Conservation (phyloP, 768 basidiomycete genomes). For the Leccinum sublutescens region DNA sequence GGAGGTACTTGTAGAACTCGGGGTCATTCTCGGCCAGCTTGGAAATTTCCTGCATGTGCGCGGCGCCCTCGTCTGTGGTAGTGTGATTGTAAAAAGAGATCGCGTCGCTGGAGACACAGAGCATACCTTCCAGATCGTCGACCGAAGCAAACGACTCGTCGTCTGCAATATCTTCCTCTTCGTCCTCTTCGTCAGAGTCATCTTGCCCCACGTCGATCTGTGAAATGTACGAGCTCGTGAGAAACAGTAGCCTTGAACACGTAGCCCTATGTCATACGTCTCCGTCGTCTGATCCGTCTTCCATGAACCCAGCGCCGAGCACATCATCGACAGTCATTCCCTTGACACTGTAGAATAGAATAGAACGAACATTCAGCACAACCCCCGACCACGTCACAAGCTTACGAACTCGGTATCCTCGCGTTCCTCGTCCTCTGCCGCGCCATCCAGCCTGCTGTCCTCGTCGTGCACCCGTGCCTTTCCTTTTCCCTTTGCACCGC, state of each 20-base stretch:
- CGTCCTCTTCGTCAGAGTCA: slow-evolving; percentile 36
- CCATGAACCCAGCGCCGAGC: slow-evolving; percentile 71
- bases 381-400: neutral
- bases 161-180: slow-evolving; percentile 43
- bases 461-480: slow-evolving; percentile 34
- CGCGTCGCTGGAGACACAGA: neutral
- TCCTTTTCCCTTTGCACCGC: slow-evolving; percentile 37
- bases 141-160: slow-evolving; percentile 75
- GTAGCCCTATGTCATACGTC: slow-evolving; percentile 24
- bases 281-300: slow-evolving; percentile 51
- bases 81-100: neutral
- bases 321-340: slow-evolving; percentile 78
- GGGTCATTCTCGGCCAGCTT: slow-evolving; percentile 94
- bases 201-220: slow-evolving; percentile 28
- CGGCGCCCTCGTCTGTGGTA: slow-evolving; percentile 60
- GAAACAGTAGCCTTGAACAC: neutral
- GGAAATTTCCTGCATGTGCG: slow-evolving; percentile 79
- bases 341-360: slow-evolving; percentile 14
- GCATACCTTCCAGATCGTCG: slow-evolving; percentile 69
- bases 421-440: slow-evolving; percentile 3
- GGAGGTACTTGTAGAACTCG: slow-evolving; percentile 98
- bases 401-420: slow-evolving; percentile 14
- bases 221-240: slow-evolving; percentile 3
- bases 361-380: neutral
- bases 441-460: slow-evolving; percentile 25